Evolutionary conservation across 768 basidiomycete genomes (phyloP).

Genomic region (Calocybe cyanea): DNA sequence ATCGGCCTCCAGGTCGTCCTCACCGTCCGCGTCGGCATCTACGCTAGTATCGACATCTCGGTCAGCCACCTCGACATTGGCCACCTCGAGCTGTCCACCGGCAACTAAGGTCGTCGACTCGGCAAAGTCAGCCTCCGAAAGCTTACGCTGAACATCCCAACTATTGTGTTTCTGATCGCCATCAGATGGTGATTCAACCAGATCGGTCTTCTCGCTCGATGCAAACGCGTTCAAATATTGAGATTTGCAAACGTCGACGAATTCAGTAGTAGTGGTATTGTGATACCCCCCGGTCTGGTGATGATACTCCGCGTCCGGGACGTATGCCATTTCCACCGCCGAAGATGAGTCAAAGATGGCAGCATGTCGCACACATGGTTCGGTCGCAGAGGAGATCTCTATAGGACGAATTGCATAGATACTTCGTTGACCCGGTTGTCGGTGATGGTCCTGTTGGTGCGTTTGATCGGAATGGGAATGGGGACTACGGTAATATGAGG

Average conservation of each 20-base stretch:
- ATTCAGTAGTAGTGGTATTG: slow-evolving; percentile 3
- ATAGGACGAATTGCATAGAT: slow-evolving; percentile 8
- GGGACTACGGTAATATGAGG: slow-evolving; percentile 8
- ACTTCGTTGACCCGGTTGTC: slow-evolving; percentile 3
- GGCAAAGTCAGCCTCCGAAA: slow-evolving; percentile 6
- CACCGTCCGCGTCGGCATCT: slow-evolving; percentile 21
- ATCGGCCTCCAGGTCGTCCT: slow-evolving; percentile 25
- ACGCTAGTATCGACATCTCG: slow-evolving; percentile 17
- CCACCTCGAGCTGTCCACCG: slow-evolving; percentile 2
- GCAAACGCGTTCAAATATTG: slow-evolving; percentile 6
- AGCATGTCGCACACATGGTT: slow-evolving; percentile 1
- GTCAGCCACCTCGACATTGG: background rate
- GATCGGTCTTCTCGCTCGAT: background rate
- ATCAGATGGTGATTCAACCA: background rate
- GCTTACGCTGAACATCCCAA: slow-evolving; percentile 2
- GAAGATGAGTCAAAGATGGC: slow-evolving; percentile 7
- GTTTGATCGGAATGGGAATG: slow-evolving; percentile 1
- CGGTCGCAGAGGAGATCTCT: slow-evolving; percentile 4
- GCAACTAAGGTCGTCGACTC: background rate
- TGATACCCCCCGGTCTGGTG: slow-evolving; percentile 10
- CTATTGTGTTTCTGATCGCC: slow-evolving; percentile 1
- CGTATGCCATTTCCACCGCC: slow-evolving; percentile 5
- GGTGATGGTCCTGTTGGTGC: background rate
- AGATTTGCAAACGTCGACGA: slow-evolving; percentile 13
- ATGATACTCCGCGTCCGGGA: slow-evolving; percentile 1